These are phyloP conservation scores for Silene vulgaris DNA, from an alignment of 179 eudicot genomes.

Conservation along the genomic window DNA sequence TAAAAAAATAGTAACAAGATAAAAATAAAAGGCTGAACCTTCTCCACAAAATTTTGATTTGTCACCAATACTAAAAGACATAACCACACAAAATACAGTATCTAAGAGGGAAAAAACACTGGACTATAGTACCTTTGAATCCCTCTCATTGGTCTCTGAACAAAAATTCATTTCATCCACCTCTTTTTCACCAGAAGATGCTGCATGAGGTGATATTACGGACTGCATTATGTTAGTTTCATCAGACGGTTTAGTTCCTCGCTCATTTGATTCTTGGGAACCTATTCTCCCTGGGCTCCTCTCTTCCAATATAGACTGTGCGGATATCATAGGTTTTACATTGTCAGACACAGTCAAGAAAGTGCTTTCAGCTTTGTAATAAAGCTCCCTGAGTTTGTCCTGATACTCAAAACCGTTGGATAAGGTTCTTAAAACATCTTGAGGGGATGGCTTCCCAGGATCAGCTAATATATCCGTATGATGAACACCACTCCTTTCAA, in stretches of 20 bases:
- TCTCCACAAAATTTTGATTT: not conserved
- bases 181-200: slow-evolving; percentile 19
- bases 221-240: slow-evolving; percentile 20
- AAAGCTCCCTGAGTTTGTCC: slow-evolving; percentile 44
- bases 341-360: slow-evolving; percentile 28
- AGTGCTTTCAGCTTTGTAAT: slow-evolving; percentile 29
- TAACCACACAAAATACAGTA: not conserved
- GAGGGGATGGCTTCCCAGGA: slow-evolving; percentile 61
- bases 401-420: slow-evolving; percentile 47
- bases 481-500: slow-evolving; percentile 63
- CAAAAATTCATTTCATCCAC: slow-evolving; percentile 24
- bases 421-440: slow-evolving; percentile 56
- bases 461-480: slow-evolving; percentile 42
- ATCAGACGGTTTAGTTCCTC: slow-evolving; percentile 27
- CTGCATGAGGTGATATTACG: slow-evolving; percentile 20
- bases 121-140: slow-evolving; percentile 41
- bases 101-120: not conserved
- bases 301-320: slow-evolving; percentile 27
- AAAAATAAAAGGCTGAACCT: not conserved
- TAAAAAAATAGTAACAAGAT: not conserved
- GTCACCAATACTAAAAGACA: not conserved
- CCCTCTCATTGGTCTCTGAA: slow-evolving; percentile 26
- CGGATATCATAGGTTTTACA: slow-evolving; percentile 22
- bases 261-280: slow-evolving; percentile 20
- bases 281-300: slow-evolving; percentile 29